Evolutionary conservation across 345 rosid genomes (phyloP).

Genomic region (Isatis tinctoria): DNA sequence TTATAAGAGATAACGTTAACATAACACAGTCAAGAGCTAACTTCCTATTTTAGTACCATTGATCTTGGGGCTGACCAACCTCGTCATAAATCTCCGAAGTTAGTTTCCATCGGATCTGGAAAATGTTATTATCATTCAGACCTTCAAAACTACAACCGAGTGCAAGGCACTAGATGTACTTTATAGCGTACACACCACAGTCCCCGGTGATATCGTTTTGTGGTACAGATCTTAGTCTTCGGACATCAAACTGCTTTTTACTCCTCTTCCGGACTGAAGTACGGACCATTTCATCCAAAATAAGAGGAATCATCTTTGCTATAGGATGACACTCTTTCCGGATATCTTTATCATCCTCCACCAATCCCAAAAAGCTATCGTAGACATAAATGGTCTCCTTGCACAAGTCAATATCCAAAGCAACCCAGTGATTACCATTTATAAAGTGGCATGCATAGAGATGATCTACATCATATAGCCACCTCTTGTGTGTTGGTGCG

Average conservation of each 20-base stretch:
- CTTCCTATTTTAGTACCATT: too few relatives aligned
- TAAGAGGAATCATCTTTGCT: not conserved
- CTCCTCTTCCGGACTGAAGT: not conserved
- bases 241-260: not conserved
- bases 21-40: too few relatives aligned
- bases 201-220: not conserved
- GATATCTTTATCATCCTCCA: not conserved
- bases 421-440: not conserved
- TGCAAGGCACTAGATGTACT: not conserved
- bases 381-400: not conserved
- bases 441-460: not conserved
- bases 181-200: not conserved
- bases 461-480: not conserved
- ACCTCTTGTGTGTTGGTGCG: not conserved
- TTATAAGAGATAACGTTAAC: too few relatives aligned
- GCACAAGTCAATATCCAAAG: not conserved
- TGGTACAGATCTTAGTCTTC: not conserved
- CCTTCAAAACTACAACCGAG: not conserved
- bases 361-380: not conserved
- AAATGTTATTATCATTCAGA: not conserved
- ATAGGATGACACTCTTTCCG: not conserved
- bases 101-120: not conserved
- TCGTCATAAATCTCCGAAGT: not conserved
- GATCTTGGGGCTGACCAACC: too few relatives aligned
- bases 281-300: not conserved